Base-by-base conservation (phyloP, 2,329 filamentous ascomycete genomes). In the Neofusicoccum kwambonambiense region DNA sequence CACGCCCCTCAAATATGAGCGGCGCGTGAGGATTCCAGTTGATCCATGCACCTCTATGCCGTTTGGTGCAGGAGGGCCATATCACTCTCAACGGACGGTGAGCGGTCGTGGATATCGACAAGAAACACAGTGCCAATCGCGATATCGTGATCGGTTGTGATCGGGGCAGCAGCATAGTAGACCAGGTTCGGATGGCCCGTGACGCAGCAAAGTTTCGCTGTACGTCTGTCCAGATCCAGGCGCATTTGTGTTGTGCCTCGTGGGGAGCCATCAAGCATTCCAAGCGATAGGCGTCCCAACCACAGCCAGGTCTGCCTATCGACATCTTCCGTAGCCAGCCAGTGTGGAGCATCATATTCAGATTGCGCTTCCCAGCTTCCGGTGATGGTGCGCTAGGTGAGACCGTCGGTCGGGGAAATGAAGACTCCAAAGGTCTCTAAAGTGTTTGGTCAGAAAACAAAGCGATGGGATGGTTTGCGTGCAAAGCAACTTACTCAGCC, bases 121-220 rank as follows among this genome's bases (percentile, higher is more conserved):
- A 68, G 60, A 54, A 62, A 69, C 13, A 69, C 27, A 19, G 56
- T 57, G 17, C 66, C 68, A 42, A 69, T 68, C 3, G 58, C 64
- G 11, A 62, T 37, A 17, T 62, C 61, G 3, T 61, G 37, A 13
- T 60, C 49, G 4, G 66, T 62, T 3, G 35, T 56, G 34, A 69
- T 39, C 13, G 63, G 65, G 6, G 54, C 37, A n/a, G 61, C 64
- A 34, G 62, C 64, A 44, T 64, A 66, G 42, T 67, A 67, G 7
- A 51, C 27, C 4, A 62, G 13, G 9, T 64, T 39, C 1, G 57
- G 49, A 4, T 6, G 8, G 11, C 35, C 35, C 4, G 22, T n/a
- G 54, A 58, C 54, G 15, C 35, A 58, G 37, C 17, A 58, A 15
- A 58, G 54, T 7, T 27, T 39, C 8, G 37, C 31, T 11, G 54